Base-by-base conservation (phyloP, 768 basidiomycete genomes). In the Lanmaoa pseudosensibilis region DNA sequence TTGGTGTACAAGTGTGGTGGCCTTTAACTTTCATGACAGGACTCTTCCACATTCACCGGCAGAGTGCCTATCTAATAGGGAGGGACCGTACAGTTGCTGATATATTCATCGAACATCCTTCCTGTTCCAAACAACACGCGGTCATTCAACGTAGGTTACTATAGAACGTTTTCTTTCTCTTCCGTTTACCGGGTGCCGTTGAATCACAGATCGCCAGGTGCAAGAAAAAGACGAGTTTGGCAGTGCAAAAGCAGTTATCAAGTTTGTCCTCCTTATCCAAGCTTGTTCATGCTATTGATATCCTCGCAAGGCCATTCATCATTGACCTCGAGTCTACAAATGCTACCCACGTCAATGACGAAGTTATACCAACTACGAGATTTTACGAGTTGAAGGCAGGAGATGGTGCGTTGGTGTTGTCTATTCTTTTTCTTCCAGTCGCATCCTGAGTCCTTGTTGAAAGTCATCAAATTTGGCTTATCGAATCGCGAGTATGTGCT, bases 271-370 rank as follows among this genome's bases (percentile, higher is more conserved):
- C 46, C 21, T 19, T 36, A 9, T 40, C 52, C n/a, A 37, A 13
- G 12, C 32, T 37, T 60, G 46, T 62, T 30, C 37, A 23, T 59
- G 19, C 38, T 37, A 21, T 25, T 61, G 36, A 68, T 13, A 23
- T 36, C 58, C 23, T 43, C 34, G 30, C 19, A 51, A 98, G 94
- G 68, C 94, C 97, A 2, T 99, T 94, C 71, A 83, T 99, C 48
- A 97, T 99, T 57, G 97, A 99, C 74, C 83, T 99, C 10, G 95
- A 99, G 64, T 97, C 94, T n/a, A 98, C 97, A 3, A 99, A 99
- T 68, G 87, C 91, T 2, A 98, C 97, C 0, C 80, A 83, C 62
- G 96, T 99, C 45, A 98, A 98, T 65, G 92, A 87, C 58, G 83
- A 88, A 65, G 73, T 80, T 46, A 88, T 98, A 58, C 97, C 97